Conservation (phyloP, 495 filamentous ascomycete genomes). For the Aspergillus heteromorphus region DNA sequence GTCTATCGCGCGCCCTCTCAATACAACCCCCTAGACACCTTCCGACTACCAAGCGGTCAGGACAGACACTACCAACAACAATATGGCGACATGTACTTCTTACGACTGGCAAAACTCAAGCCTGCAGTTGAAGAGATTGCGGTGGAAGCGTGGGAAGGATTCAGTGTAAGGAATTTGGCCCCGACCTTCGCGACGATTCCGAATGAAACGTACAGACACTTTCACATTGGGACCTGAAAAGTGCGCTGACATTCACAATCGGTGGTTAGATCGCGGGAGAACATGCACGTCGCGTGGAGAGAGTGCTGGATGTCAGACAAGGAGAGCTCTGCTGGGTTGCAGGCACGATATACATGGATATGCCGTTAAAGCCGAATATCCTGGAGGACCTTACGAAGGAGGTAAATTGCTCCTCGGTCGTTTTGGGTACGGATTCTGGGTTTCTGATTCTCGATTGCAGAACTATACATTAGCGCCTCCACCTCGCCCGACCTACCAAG, state of each 20-base stretch:
- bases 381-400: slow-evolving; percentile 92
- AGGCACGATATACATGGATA: slow-evolving; percentile 94
- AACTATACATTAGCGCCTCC: slow-evolving; percentile 83
- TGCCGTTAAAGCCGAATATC: slow-evolving; percentile 95
- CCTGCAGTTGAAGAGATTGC: slow-evolving; percentile 73
- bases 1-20: slow-evolving; percentile 49
- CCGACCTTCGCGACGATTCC: neutral
- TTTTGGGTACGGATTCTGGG: neutral
- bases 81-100: slow-evolving; percentile 95
- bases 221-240: neutral
- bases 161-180: slow-evolving; percentile 41
- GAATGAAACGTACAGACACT: neutral
- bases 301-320: slow-evolving; percentile 92
- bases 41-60: slow-evolving; percentile 60
- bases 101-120: slow-evolving; percentile 83
- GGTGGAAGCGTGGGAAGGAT: slow-evolving; percentile 66
- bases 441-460: slow-evolving; percentile 33
- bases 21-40: slow-evolving; percentile 73
- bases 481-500: slow-evolving; percentile 68
- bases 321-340: slow-evolving; percentile 93
- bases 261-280: slow-evolving; percentile 65
- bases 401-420: slow-evolving; percentile 41
- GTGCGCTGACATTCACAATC: slow-evolving; percentile 8
- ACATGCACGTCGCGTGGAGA: slow-evolving; percentile 64
- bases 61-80: slow-evolving; percentile 85